These are phyloP conservation scores for Martensiomyces pterosporus DNA, from an alignment of 192 early-diverging fungal species.

Conservation along the genomic window DNA sequence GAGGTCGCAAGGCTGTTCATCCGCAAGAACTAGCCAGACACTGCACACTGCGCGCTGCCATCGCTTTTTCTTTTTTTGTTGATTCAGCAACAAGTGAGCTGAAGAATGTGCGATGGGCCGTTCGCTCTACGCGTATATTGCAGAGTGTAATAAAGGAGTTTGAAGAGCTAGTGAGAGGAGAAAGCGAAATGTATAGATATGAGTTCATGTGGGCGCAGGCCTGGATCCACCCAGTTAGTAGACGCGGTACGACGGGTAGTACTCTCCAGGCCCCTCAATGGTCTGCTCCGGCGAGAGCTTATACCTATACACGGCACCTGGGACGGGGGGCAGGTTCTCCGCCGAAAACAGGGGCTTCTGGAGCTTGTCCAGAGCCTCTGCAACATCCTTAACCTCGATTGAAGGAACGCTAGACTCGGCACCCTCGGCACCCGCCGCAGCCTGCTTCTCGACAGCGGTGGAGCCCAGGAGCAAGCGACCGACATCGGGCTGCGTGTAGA, in stretches of 20 bases:
- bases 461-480: conserved; percentile 54
- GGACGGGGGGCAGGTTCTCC: conserved; percentile 55
- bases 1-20: conserved; percentile 6
- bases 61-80: too few species aligned
- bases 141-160: too few species aligned
- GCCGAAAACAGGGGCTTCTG: conserved; percentile 52
- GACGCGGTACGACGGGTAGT: conserved; percentile 51
- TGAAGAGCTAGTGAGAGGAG: too few species aligned
- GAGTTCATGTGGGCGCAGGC: too few species aligned
- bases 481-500: conserved; percentile 77
- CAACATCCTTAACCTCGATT: conserved; percentile 32
- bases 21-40: conserved; percentile 1
- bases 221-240: too few species aligned
- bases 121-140: too few species aligned
- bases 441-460: conserved; percentile 8
- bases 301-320: conserved; percentile 46
- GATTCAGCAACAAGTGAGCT: too few species aligned
- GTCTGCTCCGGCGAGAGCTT: conserved; percentile 48
- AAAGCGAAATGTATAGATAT: conserved; percentile 4
- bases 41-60: too few species aligned
- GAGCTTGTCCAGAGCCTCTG: conserved; percentile 51
- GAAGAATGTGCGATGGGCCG: too few species aligned
- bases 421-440: conserved; percentile 1
- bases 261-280: conserved; percentile 41
- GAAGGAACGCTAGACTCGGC: conserved; percentile 11